Evolutionary conservation across 495 filamentous ascomycete species (phyloP), one percentile per base, ranked within the genome.

Genomic region (Chaetomium cochliodes): DNA sequence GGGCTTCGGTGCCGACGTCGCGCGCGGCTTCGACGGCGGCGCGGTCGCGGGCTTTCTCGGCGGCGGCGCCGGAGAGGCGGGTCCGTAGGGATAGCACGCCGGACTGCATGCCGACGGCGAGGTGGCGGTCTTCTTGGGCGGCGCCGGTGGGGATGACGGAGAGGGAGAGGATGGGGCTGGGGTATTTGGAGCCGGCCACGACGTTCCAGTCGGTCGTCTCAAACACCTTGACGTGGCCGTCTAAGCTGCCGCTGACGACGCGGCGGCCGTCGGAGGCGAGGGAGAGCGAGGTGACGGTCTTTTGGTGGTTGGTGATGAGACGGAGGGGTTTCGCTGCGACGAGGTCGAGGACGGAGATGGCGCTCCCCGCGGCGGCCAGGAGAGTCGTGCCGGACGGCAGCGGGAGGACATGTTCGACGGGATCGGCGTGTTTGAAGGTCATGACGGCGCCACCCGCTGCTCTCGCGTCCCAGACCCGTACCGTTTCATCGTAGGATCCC

Each of bases 151-250:
- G 78, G 69, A 97, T 84, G 59, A 93, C 88, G 63, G 80, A 81
- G 58, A 98, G 81, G 3, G 93, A 90, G 2, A 98, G 85, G 64
- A 99, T 88, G 0, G 96, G 94, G 0, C 89, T 87, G 0, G 91
- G 88, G 77, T 97, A 99, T 75, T 97, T 98, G 57, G 89, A 87
- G 42, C 92, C 93, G 30, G 90, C 87, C 5, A 97, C 92, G 6
- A 98, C 87, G 72, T 96, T 93, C 96, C 96, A 99, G 30, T 82
- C 85, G 0, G 86, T 85, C 2, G 92, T 94, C 77, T 98, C 93
- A 67, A 93, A 97, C 44, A 98, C 84, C 79, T 99, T 99, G 76
- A 99, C 84, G 73, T 97, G 94, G 16, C 96, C 96, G 75, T 99
- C 94, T 39, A 99, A 80, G 18, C 87, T 89, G 74, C 92, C 96